Percentiles rank a stretch among this genome's conserved stretches.
Evolutionary conservation across 495 filamentous ascomycete species (phyloP).

Genomic region (Tuber brumale): DNA sequence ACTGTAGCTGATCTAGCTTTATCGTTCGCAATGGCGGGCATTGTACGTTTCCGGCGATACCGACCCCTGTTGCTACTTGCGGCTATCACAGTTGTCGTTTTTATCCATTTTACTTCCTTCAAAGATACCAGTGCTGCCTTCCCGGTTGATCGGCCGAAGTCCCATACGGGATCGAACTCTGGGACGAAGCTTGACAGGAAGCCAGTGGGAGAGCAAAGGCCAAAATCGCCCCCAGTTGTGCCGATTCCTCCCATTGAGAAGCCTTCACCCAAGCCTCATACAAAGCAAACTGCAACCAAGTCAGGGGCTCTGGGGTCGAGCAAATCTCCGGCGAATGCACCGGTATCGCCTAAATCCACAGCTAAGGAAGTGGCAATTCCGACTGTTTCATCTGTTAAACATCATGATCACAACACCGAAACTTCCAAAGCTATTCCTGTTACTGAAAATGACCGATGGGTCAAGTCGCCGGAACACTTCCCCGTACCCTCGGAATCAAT

Average conservation of each 20-base stretch:
- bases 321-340: not conserved
- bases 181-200: conserved; percentile 12
- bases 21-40: conserved; percentile 22
- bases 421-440: not conserved
- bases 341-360: not conserved
- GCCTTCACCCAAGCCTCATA: conserved; percentile 18
- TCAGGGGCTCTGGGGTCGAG: not conserved
- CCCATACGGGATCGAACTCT: conserved; percentile 13
- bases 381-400: not conserved
- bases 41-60: conserved; percentile 33
- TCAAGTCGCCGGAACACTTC: conserved; percentile 63
- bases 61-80: conserved; percentile 31
- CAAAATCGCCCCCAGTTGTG: conserved; percentile 19
- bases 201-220: conserved; percentile 20
- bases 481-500: conserved; percentile 62
- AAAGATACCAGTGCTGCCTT: conserved; percentile 25
- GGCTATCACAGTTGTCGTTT: conserved; percentile 27
- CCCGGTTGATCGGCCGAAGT: conserved; percentile 22
- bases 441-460: conserved; percentile 53
- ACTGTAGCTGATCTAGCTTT: not conserved
- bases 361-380: not conserved
- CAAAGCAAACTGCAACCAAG: conserved; percentile 8
- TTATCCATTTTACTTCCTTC: conserved; percentile 33
- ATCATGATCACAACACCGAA: conserved; percentile 5
- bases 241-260: conserved; percentile 29